Evolutionary conservation across 768 basidiomycete genomes (phyloP).

Genomic region (Termitomyces sp.): DNA sequence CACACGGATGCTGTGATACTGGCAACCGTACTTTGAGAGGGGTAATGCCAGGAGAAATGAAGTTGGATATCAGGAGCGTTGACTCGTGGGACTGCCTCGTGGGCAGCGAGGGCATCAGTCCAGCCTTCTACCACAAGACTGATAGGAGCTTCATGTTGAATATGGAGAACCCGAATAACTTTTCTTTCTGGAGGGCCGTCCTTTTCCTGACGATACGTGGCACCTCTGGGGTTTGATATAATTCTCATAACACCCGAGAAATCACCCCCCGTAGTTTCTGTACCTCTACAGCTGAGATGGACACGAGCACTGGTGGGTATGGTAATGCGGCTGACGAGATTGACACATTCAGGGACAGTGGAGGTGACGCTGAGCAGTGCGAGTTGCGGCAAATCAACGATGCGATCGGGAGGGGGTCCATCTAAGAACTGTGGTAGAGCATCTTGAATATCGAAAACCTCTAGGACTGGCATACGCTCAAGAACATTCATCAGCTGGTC

Average conservation of each 20-base stretch:
- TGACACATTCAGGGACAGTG: conserved; percentile 19
- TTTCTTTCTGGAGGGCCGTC: conserved; percentile 6
- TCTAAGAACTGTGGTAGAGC: conserved; percentile 24
- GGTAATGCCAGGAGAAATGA: conserved; percentile 19
- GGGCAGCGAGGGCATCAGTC: conserved; percentile 3
- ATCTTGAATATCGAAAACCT: conserved; percentile 28
- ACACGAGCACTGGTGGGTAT: conserved; percentile 14
- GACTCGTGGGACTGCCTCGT: not conserved
- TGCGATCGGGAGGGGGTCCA: conserved; percentile 6
- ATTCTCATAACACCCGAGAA: conserved; percentile 17
- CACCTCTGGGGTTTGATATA: conserved; percentile 6
- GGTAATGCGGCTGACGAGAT: conserved; percentile 19
- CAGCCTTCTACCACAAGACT: conserved; percentile 14
- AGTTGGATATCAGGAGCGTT: conserved; percentile 15
- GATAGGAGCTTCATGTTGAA: conserved; percentile 9
- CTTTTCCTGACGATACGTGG: conserved; percentile 2
- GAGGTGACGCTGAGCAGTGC: conserved; percentile 15
- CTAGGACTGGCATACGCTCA: conserved; percentile 26
- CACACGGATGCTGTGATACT: conserved; percentile 17
- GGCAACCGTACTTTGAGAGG: conserved; percentile 9
- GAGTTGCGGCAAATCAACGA: conserved; percentile 19
- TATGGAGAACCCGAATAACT: conserved; percentile 10
- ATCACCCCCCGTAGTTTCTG: conserved; percentile 11
- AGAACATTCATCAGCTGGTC: conserved; percentile 28
- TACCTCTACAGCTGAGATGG: conserved; percentile 16